These are phyloP conservation scores for Penicillium chermesinum DNA, from an alignment of 495 filamentous ascomycete genomes.

Conservation along the genomic window DNA sequence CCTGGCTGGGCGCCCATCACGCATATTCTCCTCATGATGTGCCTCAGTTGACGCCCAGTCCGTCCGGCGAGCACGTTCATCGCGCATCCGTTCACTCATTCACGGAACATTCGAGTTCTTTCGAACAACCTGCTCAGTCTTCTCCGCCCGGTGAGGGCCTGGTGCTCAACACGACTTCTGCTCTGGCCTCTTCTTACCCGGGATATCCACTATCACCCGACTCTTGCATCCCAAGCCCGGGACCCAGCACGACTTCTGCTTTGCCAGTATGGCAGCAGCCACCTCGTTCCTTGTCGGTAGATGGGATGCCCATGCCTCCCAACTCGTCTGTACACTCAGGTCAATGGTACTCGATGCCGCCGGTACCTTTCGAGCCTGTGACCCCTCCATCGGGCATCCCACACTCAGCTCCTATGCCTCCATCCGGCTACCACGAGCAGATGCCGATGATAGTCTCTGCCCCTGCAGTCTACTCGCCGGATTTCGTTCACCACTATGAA, in stretches of 20 bases:
- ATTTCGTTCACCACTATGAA: conserved; percentile 15
- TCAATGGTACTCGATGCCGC: conserved; percentile 37
- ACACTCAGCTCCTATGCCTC: conserved; percentile 25
- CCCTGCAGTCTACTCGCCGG: conserved; percentile 16
- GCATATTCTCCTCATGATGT: conserved; percentile 15
- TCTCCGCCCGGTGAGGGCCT: conserved; percentile 20
- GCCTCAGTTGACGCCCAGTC: conserved; percentile 26
- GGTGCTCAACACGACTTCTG: conserved; percentile 20
- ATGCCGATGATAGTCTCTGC: conserved; percentile 20
- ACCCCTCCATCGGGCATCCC: conserved; percentile 23
- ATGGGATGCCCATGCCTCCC: conserved; percentile 9
- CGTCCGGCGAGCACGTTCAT: conserved; percentile 22
- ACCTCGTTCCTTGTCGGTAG: conserved; percentile 22
- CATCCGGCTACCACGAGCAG: conserved; percentile 20
- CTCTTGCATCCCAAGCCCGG: conserved; percentile 23
- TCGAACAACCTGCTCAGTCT: conserved; percentile 25
- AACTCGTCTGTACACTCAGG: conserved; percentile 17
- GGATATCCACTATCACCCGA: conserved; percentile 26
- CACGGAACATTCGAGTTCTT: conserved; percentile 21
- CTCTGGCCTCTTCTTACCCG: conserved; percentile 19
- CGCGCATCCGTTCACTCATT: conserved; percentile 9
- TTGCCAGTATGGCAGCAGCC: conserved; percentile 14
- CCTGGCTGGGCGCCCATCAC: conserved; percentile 11
- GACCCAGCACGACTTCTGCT: conserved; percentile 5
- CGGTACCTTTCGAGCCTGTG: conserved; percentile 28